Conservation (phyloP, 192 early-diverging fungal genomes). For the Diversispora eburnea region DNA sequence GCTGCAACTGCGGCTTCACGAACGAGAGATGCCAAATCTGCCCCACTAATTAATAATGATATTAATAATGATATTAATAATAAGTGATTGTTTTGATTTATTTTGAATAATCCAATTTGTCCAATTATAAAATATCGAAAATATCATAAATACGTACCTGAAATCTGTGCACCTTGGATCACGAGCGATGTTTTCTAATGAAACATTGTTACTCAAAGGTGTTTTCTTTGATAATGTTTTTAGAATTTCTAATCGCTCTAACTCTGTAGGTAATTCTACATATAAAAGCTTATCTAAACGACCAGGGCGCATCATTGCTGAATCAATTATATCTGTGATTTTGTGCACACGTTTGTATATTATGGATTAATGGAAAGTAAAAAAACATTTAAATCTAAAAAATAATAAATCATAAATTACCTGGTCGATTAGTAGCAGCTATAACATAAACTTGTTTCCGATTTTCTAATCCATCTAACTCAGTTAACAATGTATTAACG, state of each 20-base stretch:
- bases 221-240: conserved; percentile 74
- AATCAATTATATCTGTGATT: conserved; percentile 81
- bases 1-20: conserved; percentile 83
- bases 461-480: conserved; percentile 92
- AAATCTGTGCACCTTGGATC: conserved; percentile 68
- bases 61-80: conserved; percentile 2
- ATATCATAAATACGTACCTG: conserved; percentile 25
- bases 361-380: too few species aligned
- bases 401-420: conserved; percentile 27
- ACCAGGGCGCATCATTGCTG: conserved; percentile 96
- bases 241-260: conserved; percentile 83
- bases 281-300: conserved; percentile 97
- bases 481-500: conserved; percentile 95
- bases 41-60: conserved; percentile 48
- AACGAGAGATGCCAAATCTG: conserved; percentile 72
- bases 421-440: conserved; percentile 94
- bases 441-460: conserved; percentile 91
- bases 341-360: too few species aligned
- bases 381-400: too few species aligned
- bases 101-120: background rate
- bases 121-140: background rate
- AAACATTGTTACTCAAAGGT: conserved; percentile 62
- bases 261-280: conserved; percentile 82
- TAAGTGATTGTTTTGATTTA: background rate
- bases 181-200: conserved; percentile 54